These are phyloP conservation scores for Eremochloa ophiuroides DNA, from an alignment of 176 grass and related monocot species.

Conservation along the genomic window DNA sequence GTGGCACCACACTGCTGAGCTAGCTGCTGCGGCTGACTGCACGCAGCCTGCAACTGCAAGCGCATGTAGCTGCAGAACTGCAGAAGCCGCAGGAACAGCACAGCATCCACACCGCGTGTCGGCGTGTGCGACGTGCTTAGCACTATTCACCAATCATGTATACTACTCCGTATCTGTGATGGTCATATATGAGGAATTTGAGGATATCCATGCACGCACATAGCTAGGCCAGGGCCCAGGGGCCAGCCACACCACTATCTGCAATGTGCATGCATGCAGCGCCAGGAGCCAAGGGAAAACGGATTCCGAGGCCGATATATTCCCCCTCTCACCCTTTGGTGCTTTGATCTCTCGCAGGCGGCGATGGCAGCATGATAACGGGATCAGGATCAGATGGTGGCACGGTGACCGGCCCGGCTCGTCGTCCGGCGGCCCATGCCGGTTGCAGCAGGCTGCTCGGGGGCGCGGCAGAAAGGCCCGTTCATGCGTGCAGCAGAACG, in stretches of 20 bases:
- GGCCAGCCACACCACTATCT: not conserved
- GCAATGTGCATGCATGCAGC: not conserved
- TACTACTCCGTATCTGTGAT: too few relatives aligned
- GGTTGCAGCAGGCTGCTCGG: not conserved
- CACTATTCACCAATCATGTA: constrained; percentile 52
- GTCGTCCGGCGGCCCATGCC: not conserved
- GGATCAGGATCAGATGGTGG: not conserved
- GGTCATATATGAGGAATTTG: too few relatives aligned
- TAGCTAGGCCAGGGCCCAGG: not conserved
- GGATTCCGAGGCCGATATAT: constrained; percentile 37
- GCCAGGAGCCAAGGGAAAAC: not conserved
- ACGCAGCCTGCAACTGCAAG: not conserved
- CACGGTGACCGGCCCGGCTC: not conserved
- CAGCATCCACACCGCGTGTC: not conserved
- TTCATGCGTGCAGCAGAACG: not conserved
- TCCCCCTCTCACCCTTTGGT: constrained; percentile 2
- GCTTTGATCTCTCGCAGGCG: constrained; percentile 9
- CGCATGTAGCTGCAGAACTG: not conserved
- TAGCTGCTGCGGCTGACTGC: not conserved
- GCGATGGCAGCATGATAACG: not conserved
- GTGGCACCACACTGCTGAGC: not conserved
- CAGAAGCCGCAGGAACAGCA: not conserved
- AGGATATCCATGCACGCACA: constrained; percentile 9
- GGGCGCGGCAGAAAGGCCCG: not conserved
- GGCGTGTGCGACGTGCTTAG: not conserved